phyloP scores from a whole-genome alignment of 345 rosid species.

The Citrus unshiu region DNA sequence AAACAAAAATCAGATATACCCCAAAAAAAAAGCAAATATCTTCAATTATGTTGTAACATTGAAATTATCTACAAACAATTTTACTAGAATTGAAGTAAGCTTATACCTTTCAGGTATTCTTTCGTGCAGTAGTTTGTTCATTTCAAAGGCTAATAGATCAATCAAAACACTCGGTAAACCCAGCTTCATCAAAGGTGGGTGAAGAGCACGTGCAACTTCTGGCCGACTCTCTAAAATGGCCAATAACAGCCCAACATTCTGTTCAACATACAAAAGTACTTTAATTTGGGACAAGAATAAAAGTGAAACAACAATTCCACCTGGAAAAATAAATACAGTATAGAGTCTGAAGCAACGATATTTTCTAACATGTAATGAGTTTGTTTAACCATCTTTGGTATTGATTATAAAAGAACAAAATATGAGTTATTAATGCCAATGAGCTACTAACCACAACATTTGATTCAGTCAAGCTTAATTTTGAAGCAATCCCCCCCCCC shows the following conservation, averaged over 20 bases:
- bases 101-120: constrained; percentile 72
- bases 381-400: not conserved
- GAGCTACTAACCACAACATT: not conserved
- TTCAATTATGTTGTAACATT: not conserved
- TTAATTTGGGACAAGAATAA: constrained; percentile 10
- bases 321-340: not conserved
- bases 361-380: not conserved
- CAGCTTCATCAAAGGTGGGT: constrained; percentile 48
- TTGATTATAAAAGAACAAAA: not conserved
- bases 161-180: constrained; percentile 58
- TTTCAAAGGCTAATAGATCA: constrained; percentile 65
- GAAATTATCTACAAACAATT: not conserved
- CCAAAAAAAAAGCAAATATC: not conserved
- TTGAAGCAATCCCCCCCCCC: not conserved
- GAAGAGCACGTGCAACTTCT: constrained; percentile 41
- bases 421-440: not conserved
- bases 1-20: not conserved
- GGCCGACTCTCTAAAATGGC: constrained; percentile 56
- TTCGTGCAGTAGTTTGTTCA: constrained; percentile 50
- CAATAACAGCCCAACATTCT: constrained; percentile 72
- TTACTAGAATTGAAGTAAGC: not conserved
- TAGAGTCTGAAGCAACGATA: not conserved
- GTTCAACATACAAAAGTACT: constrained; percentile 12
- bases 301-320: not conserved
- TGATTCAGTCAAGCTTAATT: not conserved